Base-by-base conservation (phyloP, 352 stramenopile species). In the Pythium utonaiense region DNA sequence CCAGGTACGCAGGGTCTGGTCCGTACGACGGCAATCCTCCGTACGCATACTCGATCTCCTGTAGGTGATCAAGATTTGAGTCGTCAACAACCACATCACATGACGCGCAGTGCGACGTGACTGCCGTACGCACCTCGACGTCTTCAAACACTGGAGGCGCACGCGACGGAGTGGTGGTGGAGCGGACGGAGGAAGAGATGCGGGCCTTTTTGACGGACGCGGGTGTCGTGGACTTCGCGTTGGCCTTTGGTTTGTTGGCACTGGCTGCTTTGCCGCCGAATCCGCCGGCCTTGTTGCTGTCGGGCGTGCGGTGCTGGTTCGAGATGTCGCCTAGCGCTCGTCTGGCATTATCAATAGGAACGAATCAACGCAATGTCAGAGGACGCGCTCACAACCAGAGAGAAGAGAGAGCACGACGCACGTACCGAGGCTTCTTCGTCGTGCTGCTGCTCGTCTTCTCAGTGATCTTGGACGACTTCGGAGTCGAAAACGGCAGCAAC, bases 11-110 rank as follows among this genome's bases (percentile, higher is more conserved):
- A 1, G 64, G 67, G 19, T 86, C 69, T 3, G 65, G 45, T 22
- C 61, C 60, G 0, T 65, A 58, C 1, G 69, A 77, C 6, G 77
- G 45, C 9, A 94, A 24, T 19, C 85, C 85, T 28, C 85, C 85
- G 49, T 91, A 91, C 17, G 85, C 80, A 33, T 70, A 59, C 30
- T 94, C 84, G 44, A 92, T 82, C 19, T 94, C 78, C 82, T 91
- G 30, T 16, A 57, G 13, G 3, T 9, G 24, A 19, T 6, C 3
- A 53, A 1, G 16, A 16, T 8, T 17, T 3, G 22, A 19, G 45
- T 19, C 6, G 7, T 42, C 27, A 31, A 19, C 33, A 33, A 25
- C 13, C 10, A n/a, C 0, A 31, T 50, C 7, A 12, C 22, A 19
- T 31, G 14, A 21, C 10, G 14, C 24, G 36, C 4, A 38, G 12